These are phyloP conservation scores for Penicillium angulare DNA, from an alignment of 495 filamentous ascomycete genomes.

Conservation along the genomic window DNA sequence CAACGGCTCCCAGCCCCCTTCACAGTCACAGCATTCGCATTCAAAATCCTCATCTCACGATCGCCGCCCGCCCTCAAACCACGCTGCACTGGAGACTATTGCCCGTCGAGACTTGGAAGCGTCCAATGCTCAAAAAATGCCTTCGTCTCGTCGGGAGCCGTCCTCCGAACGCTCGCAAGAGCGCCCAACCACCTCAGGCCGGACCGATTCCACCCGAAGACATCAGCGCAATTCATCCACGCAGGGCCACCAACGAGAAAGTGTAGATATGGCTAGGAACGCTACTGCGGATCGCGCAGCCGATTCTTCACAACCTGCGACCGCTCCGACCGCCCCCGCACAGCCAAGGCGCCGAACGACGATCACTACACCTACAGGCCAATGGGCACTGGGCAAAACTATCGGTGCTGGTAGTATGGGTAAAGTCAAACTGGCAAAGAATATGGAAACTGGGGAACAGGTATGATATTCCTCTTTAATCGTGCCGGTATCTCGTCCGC, in stretches of 20 bases:
- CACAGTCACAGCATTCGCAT: slow-evolving; percentile 38
- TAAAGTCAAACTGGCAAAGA: slow-evolving; percentile 86
- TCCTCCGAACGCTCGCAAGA: slow-evolving; percentile 53
- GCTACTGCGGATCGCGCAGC: slow-evolving; percentile 39
- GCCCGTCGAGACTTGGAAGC: slow-evolving; percentile 59
- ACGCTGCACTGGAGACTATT: slow-evolving; percentile 51
- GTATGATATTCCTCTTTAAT: slow-evolving; percentile 40
- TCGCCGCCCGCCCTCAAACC: slow-evolving; percentile 48
- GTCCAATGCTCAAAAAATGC: slow-evolving; percentile 45
- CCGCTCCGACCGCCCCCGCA: slow-evolving; percentile 39
- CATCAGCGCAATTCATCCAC: slow-evolving; percentile 48
- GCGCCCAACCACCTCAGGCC: slow-evolving; percentile 45
- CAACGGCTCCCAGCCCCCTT: slow-evolving; percentile 35
- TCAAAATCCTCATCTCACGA: slow-evolving; percentile 53
- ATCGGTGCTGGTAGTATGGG: slow-evolving; percentile 98
- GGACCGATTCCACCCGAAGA: slow-evolving; percentile 48
- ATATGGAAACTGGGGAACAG: slow-evolving; percentile 77
- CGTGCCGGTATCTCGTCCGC: no score
- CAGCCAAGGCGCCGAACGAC: slow-evolving; percentile 72
- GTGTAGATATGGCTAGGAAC: slow-evolving; percentile 53
- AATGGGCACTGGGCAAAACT: slow-evolving; percentile 94
- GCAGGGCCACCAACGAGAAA: slow-evolving; percentile 46
- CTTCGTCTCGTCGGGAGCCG: slow-evolving; percentile 53
- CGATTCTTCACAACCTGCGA: slow-evolving; percentile 44
- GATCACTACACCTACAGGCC: slow-evolving; percentile 76